These are phyloP conservation scores for Ulmus americana DNA, from an alignment of 331 rosid genomes.

Conservation along the genomic window DNA sequence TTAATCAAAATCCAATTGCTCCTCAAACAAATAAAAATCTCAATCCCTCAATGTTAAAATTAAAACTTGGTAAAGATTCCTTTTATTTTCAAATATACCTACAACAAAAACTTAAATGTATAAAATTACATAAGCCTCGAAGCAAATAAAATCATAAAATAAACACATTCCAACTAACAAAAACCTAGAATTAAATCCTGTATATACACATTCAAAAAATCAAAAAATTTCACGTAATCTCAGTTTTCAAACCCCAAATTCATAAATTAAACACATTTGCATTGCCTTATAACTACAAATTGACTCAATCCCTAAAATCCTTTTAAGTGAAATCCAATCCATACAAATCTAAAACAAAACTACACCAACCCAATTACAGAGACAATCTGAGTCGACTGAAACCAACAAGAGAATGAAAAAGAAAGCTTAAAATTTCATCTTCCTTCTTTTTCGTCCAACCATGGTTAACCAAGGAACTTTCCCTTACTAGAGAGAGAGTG, in stretches of 20 bases:
- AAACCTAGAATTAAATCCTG: slow-evolving; percentile 14
- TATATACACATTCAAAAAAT: background rate
- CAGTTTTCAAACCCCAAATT: slow-evolving; percentile 6
- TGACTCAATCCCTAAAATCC: slow-evolving; percentile 18
- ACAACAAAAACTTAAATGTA: background rate
- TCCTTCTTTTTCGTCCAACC: slow-evolving; percentile 34
- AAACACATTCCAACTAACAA: background rate
- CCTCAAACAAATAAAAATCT: background rate
- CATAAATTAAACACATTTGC: background rate
- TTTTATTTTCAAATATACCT: no score
- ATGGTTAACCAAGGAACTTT: slow-evolving; percentile 19
- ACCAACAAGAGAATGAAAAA: background rate
- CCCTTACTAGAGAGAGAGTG: slow-evolving; percentile 6
- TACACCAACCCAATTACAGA: background rate
- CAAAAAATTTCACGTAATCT: background rate
- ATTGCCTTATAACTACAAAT: slow-evolving; percentile 4
- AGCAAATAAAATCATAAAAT: background rate
- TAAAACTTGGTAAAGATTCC: no score
- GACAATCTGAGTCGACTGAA: background rate
- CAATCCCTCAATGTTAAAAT: no score
- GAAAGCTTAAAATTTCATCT: slow-evolving; percentile 31
- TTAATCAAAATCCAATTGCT: background rate
- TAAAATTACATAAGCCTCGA: background rate
- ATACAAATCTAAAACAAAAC: background rate
- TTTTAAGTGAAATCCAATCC: background rate